A percentile compares a stretch with the other conserved stretches of the same genome.
phyloP scores from a whole-genome alignment of 371 early-diverging fungal species.

The Umbelopsis sp. region DNA sequence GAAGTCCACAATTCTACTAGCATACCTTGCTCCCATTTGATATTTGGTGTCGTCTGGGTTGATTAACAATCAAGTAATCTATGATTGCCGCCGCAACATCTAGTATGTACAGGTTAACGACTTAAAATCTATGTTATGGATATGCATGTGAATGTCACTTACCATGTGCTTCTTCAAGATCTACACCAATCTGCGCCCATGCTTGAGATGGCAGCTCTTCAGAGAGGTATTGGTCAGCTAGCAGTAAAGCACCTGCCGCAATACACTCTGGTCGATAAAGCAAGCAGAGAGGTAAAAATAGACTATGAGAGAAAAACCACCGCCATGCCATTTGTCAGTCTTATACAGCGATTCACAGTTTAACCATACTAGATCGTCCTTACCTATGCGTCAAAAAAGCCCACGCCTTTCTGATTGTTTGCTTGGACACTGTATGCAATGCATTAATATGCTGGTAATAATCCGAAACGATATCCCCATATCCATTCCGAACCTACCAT shows the following conservation, averaged over 20 bases:
- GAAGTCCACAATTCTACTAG: not conserved
- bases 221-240: constrained; percentile 25
- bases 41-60: not conserved
- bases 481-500: constrained; percentile 28
- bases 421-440: constrained; percentile 40
- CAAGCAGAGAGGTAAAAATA: constrained; percentile 40
- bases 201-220: not conserved
- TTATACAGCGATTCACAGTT: too few species aligned
- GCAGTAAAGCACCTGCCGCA: constrained; percentile 42
- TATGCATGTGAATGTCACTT: not conserved
- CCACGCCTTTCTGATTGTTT: constrained; percentile 63
- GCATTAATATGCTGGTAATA: constrained; percentile 24
- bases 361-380: not conserved
- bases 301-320: constrained; percentile 24
- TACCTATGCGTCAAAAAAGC: constrained; percentile 65
- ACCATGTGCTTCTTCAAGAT: constrained; percentile 17
- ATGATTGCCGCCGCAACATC: constrained; percentile 10
- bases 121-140: not conserved
- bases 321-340: not conserved
- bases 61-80: constrained; percentile 15
- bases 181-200: constrained; percentile 6
- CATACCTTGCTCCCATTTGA: constrained; percentile 8
- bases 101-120: not conserved
- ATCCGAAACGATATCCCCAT: too few species aligned
- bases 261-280: constrained; percentile 38